phyloP scores from a whole-genome alignment of 768 basidiomycete species.

The Saitozyma podzolica region DNA sequence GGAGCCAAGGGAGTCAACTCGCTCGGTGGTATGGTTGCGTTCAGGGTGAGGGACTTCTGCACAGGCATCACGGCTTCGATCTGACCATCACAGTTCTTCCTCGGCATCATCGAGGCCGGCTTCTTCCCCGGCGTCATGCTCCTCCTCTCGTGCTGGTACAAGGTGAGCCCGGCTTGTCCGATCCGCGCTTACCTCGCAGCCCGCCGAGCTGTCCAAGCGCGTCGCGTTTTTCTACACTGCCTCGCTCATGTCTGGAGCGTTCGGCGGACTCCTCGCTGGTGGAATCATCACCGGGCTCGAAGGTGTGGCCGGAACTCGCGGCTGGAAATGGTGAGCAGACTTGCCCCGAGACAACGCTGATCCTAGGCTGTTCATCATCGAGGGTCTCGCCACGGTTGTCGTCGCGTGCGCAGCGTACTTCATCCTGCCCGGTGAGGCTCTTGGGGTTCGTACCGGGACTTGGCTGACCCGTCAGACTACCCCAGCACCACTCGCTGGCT shows the following conservation, averaged over 20 bases:
- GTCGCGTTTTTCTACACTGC: slow-evolving; percentile 12
- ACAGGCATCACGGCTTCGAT: no score
- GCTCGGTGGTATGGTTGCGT: slow-evolving; percentile 5
- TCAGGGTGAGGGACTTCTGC: no score
- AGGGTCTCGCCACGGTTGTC: slow-evolving; percentile 42
- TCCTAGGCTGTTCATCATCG: slow-evolving; percentile 49
- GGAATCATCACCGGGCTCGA: slow-evolving; percentile 12
- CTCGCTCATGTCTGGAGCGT: slow-evolving; percentile 5
- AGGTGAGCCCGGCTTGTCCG: neutral
- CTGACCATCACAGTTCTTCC: neutral
- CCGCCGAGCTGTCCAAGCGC: slow-evolving; percentile 3
- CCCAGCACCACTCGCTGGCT: slow-evolving; percentile 46
- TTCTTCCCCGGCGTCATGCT: slow-evolving; percentile 25
- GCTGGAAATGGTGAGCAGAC: slow-evolving; percentile 13
- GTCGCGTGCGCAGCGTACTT: slow-evolving; percentile 32
- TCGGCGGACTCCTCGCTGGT: slow-evolving; percentile 12
- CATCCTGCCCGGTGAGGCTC: slow-evolving; percentile 6
- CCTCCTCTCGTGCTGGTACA: slow-evolving; percentile 43
- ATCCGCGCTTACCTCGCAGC: neutral
- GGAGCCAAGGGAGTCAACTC: slow-evolving; percentile 1
- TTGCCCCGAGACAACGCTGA: neutral
- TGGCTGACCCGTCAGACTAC: slow-evolving; percentile 24
- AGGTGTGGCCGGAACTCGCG: slow-evolving; percentile 6
- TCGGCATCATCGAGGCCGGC: slow-evolving; percentile 6
- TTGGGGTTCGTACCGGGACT: no score